A percentile compares a stretch with the other conserved stretches of the same genome.
phyloP scores from a whole-genome alignment of 495 filamentous ascomycete genomes.

The Hypoxylon trugodes region DNA sequence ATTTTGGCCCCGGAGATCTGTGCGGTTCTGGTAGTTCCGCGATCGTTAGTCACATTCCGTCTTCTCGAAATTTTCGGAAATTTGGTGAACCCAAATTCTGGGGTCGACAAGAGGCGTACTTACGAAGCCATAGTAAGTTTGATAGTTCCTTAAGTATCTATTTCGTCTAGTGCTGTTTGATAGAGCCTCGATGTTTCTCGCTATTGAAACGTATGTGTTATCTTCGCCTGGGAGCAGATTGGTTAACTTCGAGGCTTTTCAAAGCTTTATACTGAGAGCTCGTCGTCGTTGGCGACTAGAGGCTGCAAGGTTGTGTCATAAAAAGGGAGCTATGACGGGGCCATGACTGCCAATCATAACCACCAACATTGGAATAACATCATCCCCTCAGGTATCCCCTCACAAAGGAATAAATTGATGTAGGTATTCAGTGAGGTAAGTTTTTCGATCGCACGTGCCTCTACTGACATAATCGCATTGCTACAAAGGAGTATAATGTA shows the following conservation, averaged over 20 bases:
- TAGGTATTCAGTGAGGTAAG: background rate
- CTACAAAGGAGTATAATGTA: too few relatives aligned
- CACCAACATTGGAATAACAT: slow-evolving; percentile 5
- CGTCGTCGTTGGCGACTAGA: background rate
- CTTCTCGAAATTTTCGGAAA: background rate
- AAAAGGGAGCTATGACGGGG: slow-evolving; percentile 17
- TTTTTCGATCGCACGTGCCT: too few relatives aligned
- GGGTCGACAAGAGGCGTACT: background rate
- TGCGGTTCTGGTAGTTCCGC: slow-evolving; percentile 7
- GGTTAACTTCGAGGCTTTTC: background rate
- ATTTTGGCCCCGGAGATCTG: slow-evolving; percentile 25
- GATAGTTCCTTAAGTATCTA: background rate
- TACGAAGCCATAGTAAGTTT: slow-evolving; percentile 26
- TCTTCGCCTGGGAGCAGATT: background rate
- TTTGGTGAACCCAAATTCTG: too few relatives aligned
- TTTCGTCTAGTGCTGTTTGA: background rate
- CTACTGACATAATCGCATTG: too few relatives aligned
- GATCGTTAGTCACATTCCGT: background rate
- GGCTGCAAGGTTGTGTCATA: slow-evolving; percentile 18
- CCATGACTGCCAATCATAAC: slow-evolving; percentile 14
- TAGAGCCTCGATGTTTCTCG: background rate
- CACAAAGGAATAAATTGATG: background rate
- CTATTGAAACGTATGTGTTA: background rate
- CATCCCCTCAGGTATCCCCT: background rate
- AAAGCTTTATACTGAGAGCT: background rate